Base-by-base conservation (phyloP, 257 asterid genomes). In the Verbena officinalis region DNA sequence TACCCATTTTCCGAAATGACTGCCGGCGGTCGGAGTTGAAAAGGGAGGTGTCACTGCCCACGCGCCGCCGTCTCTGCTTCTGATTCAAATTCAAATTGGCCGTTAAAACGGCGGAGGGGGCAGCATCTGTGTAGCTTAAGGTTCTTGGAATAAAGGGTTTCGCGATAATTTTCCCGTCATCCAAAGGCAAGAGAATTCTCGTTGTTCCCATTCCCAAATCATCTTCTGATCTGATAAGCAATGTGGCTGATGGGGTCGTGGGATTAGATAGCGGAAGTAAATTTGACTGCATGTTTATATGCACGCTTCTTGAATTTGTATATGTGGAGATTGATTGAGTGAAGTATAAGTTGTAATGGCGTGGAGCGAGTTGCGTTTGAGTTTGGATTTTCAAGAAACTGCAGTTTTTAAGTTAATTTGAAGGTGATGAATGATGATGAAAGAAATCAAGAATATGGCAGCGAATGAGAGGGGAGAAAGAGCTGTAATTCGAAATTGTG, bases 21-120 rank as follows among this genome's bases (percentile, higher is more conserved):
- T 75, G 73, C 46, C 67, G 42, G 17, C 56, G 62, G 61, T 45
- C 84, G 23, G 80, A 70, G 55, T 77, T 50, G 14, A 72, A 68
- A 43, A 86, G 75, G 54, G 81, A 69, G 44, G 72, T 54, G 9
- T 78, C 96, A 63, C 94, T 84, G 0, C 73, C 71, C n/a, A 48
- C 48, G 62, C 95, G 82, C 59, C 96, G 75, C 65, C 96, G 74
- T 34, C 91, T 77, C 71, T 81, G 69, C 75, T 83, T 75, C 77
- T 60, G 81, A 69, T 71, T 39, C 22, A 67, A 31, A 61, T 43
- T 70, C 1, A 77, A 55, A 45, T 53, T 21, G 0, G 38, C 66
- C 6, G 62, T 31, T 33, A 55, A 17, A 34, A 22, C 46, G 20
- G 62, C 27, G 5, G 62, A 15, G 36, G 62, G 16, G 0, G 66